Base-by-base conservation (phyloP, 331 rosid genomes). In the Rhamnella rubrinervis region DNA sequence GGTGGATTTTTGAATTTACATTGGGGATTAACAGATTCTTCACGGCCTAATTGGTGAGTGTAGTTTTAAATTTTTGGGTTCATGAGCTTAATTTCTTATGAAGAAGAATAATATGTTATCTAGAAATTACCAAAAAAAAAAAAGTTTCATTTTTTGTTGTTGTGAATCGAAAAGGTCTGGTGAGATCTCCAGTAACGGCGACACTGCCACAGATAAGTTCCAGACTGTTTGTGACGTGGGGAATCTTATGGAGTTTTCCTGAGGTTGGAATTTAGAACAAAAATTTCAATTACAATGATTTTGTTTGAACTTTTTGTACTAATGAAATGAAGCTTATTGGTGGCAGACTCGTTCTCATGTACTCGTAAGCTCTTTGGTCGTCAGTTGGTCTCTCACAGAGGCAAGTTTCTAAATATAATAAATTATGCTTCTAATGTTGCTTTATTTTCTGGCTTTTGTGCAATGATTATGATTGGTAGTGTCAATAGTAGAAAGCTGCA, bases 351-450 rank as follows among this genome's bases (percentile, higher is more conserved):
- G 49, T 68, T 65, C 71, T 66, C 91, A 83, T 75, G 31, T 85
- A 19, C 85, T 92, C 40, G 93, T 89, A 52, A 80, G 81, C 85
- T 81, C 91, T 72, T 82, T 87, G 66, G 85, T 89, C 17, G 71
- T 86, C 85, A 87, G 89, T 83, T 87, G 96, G 90, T 92, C 91
- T 18, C 78, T 86, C 74, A 86, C 96, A 0, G 98, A 92, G 98
- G 96, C 78, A 85, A 88, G 93, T 82, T 23, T 65, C 28, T 20
- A 13, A 7, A 5, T n/a, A 40, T 47, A 15, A 25, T 14, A 49
- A 26, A 26, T n/a, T 6, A 31, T 63, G 6, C 25, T 73, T 71
- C 61, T 44, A 18, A 55, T 72, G n/a, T 50, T 40, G 44, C 41
- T 81, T 18, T 66, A 11, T 53, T 66, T 52, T 68, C 39, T 46